Conservation (phyloP, 768 basidiomycete genomes). For the Nidula microcarpa region DNA sequence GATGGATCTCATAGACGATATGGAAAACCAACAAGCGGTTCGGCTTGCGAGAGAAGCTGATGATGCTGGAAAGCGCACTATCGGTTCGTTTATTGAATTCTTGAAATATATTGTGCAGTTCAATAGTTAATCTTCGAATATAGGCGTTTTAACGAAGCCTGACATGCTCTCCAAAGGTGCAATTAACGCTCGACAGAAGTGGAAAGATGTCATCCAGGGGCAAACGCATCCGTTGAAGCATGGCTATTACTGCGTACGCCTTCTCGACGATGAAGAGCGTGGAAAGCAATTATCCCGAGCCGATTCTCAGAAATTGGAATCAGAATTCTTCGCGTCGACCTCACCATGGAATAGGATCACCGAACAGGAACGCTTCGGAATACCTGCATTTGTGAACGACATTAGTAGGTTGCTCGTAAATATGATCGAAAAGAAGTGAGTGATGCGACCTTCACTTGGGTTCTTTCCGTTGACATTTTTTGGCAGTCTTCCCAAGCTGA, state of each 20-base stretch:
- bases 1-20: slow-evolving; percentile 45
- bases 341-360: slow-evolving; percentile 52
- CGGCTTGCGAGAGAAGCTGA: slow-evolving; percentile 51
- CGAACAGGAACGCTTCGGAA: slow-evolving; percentile 51
- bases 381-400: slow-evolving; percentile 45
- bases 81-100: slow-evolving; percentile 31
- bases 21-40: slow-evolving; percentile 61
- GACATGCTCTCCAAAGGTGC: slow-evolving; percentile 49
- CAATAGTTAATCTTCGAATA: neutral
- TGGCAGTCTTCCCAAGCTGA: slow-evolving; percentile 45
- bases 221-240: slow-evolving; percentile 41
- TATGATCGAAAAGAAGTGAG: slow-evolving; percentile 52
- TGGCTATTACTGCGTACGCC: slow-evolving; percentile 68
- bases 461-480: neutral
- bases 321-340: slow-evolving; percentile 42
- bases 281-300: slow-evolving; percentile 24
- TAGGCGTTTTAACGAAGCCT: slow-evolving; percentile 71
- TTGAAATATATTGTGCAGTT: neutral
- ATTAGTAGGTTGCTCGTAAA: slow-evolving; percentile 51
- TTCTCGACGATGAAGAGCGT: slow-evolving; percentile 58
- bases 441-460: neutral
- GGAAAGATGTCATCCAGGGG: slow-evolving; percentile 53
- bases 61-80: slow-evolving; percentile 52
- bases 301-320: slow-evolving; percentile 32
- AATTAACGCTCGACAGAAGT: slow-evolving; percentile 31